Base-by-base conservation (phyloP, 345 rosid species). In the Moringa oleifera region DNA sequence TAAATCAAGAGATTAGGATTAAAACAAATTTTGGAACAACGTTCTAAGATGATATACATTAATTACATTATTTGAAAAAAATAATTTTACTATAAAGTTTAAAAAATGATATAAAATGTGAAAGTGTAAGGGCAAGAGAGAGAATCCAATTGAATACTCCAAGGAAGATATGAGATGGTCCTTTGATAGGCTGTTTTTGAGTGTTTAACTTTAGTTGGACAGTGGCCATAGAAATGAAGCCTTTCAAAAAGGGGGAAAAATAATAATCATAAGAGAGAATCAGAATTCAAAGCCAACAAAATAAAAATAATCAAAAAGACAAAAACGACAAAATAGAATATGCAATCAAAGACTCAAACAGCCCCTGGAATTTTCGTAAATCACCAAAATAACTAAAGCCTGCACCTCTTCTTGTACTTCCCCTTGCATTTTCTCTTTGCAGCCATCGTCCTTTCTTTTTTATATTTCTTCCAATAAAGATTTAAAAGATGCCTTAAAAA, bases 321-420 rank as follows among this genome's bases (percentile, higher is more conserved):
- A 59, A 75, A n/a, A 53, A 58, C 47, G 79, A 79, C 80, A 77
- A 69, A 64, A 21, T 57, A 69, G 73, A 69, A 77, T 71, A 62
- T 75, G 77, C 77, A 64, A 68, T 61, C 72, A 73, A 41, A 41
- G 2, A 11, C 64, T 51, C 62, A 68, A 63, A 76, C 66, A 50
- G 64, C 68, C 13, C 53, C 22, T 75, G 85, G 81, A 71, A 51
- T 68, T 77, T 68, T 69, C 77, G 82, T 75, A 76, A 73, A 67
- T 62, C 79, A 67, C 66, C 82, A 75, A 73, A 67, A 36, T 50
- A 53, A 57, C 5, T 33, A 65, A 79, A 76, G 77, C 74, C 84
- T 75, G 84, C 79, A 71, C 64, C 56, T 68, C 70, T 61, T 64
- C 62, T 61, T 56, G 66, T 60, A 65, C 61, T 56, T 36, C 60